A percentile compares a stretch with the other conserved stretches of the same genome.
phyloP scores from a whole-genome alignment of 495 filamentous ascomycete species.

The Tuber borchii region DNA sequence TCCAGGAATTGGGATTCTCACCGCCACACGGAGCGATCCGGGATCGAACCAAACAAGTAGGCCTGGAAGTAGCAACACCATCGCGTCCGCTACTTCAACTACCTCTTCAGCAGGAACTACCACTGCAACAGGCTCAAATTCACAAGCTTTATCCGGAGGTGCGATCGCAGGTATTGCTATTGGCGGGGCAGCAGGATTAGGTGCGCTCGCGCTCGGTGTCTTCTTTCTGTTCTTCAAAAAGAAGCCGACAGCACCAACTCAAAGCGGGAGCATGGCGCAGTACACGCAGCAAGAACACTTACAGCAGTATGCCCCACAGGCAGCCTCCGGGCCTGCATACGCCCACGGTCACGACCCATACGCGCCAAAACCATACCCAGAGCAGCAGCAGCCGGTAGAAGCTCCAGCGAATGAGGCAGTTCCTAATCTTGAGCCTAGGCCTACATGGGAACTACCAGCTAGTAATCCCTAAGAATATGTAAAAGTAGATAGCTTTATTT shows the following conservation, averaged over 20 bases:
- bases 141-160: not conserved
- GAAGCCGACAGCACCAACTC: not conserved
- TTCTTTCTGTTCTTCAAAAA: not conserved
- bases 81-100: not conserved
- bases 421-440: not conserved
- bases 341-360: not conserved
- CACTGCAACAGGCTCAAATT: not conserved
- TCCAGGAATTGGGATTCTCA: not conserved
- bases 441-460: not conserved
- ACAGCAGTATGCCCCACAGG: not conserved
- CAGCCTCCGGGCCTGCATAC: not conserved
- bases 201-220: not conserved
- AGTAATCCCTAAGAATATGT: not conserved
- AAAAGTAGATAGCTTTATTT: not conserved
- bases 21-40: not conserved
- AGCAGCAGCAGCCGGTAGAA: not conserved
- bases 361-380: not conserved
- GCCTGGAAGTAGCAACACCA: not conserved
- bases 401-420: not conserved
- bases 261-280: not conserved
- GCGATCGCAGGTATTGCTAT: not conserved
- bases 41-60: not conserved
- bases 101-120: not conserved
- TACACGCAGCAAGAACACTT: constrained; percentile 1
- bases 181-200: not conserved